These are phyloP conservation scores for Evansstolkia leycettana DNA, from an alignment of 495 filamentous ascomycete species.

Conservation along the genomic window DNA sequence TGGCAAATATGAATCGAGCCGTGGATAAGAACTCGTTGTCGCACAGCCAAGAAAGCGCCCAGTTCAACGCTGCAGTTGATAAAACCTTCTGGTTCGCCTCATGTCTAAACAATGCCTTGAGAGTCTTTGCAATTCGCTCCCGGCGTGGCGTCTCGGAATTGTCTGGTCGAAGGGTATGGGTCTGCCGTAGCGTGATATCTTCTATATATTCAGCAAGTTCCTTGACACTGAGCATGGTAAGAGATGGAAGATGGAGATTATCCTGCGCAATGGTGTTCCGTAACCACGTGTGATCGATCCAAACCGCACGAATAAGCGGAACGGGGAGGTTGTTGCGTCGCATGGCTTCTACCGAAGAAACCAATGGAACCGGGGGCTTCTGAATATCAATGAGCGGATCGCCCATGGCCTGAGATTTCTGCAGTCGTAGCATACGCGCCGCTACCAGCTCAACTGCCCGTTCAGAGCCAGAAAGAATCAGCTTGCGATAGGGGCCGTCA, in stretches of 20 bases:
- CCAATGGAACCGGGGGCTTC: slow-evolving; percentile 20
- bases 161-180: neutral
- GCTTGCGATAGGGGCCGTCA: slow-evolving; percentile 21
- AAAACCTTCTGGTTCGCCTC: slow-evolving; percentile 12
- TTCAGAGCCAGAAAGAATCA: slow-evolving; percentile 23
- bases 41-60: slow-evolving; percentile 25
- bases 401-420: slow-evolving; percentile 12
- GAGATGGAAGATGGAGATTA: slow-evolving; percentile 2
- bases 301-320: slow-evolving; percentile 23
- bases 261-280: slow-evolving; percentile 4
- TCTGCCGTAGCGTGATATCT: slow-evolving; percentile 12
- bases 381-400: slow-evolving; percentile 20
- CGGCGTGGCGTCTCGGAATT: slow-evolving; percentile 1
- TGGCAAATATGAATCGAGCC: slow-evolving; percentile 18
- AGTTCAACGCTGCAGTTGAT: slow-evolving; percentile 30
- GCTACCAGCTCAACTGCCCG: slow-evolving; percentile 19
- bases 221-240: slow-evolving; percentile 12
- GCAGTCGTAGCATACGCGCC: slow-evolving; percentile 11
- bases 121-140: slow-evolving; percentile 5
- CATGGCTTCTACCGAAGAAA: slow-evolving; percentile 14
- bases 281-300: slow-evolving; percentile 8
- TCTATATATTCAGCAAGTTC: slow-evolving; percentile 24
- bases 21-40: slow-evolving; percentile 13
- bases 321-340: slow-evolving; percentile 6
- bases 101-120: slow-evolving; percentile 15